Evolutionary conservation across 805 yeast species (phyloP).

Genomic region (Ogataea kodamae): DNA sequence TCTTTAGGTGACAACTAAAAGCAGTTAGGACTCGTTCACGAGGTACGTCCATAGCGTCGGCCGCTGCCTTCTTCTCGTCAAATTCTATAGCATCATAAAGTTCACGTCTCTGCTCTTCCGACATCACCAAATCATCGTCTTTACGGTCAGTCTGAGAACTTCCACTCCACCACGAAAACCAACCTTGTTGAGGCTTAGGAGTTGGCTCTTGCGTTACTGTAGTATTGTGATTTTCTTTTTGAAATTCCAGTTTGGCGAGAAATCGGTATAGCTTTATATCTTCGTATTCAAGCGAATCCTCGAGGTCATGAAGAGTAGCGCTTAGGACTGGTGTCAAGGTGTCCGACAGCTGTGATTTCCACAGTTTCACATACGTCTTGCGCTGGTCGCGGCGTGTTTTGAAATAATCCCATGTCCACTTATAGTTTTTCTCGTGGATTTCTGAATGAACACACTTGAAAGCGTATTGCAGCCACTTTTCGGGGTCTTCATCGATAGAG

Average conservation of each 20-base stretch:
- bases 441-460: constrained; percentile 73
- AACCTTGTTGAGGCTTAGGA: constrained; percentile 38
- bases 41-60: constrained; percentile 62
- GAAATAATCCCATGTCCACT: constrained; percentile 88
- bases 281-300: constrained; percentile 61
- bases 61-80: constrained; percentile 56
- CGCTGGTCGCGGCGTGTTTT: constrained; percentile 70
- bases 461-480: constrained; percentile 78
- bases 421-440: constrained; percentile 73
- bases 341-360: constrained; percentile 56
- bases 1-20: constrained; percentile 61
- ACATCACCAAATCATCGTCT: constrained; percentile 45
- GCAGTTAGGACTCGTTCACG: constrained; percentile 68
- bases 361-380: constrained; percentile 58
- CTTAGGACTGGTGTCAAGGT: constrained; percentile 32
- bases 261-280: constrained; percentile 85
- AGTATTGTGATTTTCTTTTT: constrained; percentile 43
- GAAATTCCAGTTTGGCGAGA: constrained; percentile 62
- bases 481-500: constrained; percentile 59
- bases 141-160: constrained; percentile 12
- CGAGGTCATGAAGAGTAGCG: constrained; percentile 47
- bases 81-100: constrained; percentile 91
- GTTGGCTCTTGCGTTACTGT: constrained; percentile 10
- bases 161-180: constrained; percentile 71
- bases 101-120: constrained; percentile 87